Percentiles rank a stretch among this genome's conserved stretches.
Conservation (phyloP, 1,139 yeast species). For the Zygosaccharomyces pseudobailii region DNA sequence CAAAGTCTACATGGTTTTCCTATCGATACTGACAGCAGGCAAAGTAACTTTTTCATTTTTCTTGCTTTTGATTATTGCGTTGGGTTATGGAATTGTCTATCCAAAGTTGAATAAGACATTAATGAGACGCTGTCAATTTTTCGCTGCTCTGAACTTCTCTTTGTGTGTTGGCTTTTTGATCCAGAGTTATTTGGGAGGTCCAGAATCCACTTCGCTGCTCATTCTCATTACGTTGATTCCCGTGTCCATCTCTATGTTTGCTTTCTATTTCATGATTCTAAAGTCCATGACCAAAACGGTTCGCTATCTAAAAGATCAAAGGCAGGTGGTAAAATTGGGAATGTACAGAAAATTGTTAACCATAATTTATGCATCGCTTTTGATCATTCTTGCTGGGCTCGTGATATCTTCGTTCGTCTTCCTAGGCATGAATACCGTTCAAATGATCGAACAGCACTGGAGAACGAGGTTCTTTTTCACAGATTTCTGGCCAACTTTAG, state of each 20-base stretch:
- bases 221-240: conserved; percentile 56
- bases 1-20: conserved; percentile 67
- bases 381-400: conserved; percentile 58
- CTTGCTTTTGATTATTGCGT: conserved; percentile 72
- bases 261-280: conserved; percentile 72
- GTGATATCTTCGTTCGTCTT: conserved; percentile 66
- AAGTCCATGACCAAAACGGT: conserved; percentile 72
- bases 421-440: conserved; percentile 68
- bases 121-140: conserved; percentile 76
- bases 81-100: conserved; percentile 92
- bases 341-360: conserved; percentile 79
- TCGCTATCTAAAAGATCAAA: conserved; percentile 68
- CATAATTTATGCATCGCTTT: conserved; percentile 62
- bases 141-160: conserved; percentile 68
- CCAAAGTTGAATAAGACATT: conserved; percentile 71
- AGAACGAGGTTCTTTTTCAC: conserved; percentile 80
- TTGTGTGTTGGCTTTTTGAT: conserved; percentile 65
- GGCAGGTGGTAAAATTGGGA: conserved; percentile 84
- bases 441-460: conserved; percentile 86
- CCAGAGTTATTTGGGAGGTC: conserved; percentile 55
- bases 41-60: conserved; percentile 88
- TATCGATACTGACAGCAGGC: conserved; percentile 73
- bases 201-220: conserved; percentile 39
- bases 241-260: conserved; percentile 60
- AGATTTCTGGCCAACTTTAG: conserved; percentile 93